Conservation (phyloP, 2,329 filamentous ascomycete species). For the Clonostachys chloroleuca region DNA sequence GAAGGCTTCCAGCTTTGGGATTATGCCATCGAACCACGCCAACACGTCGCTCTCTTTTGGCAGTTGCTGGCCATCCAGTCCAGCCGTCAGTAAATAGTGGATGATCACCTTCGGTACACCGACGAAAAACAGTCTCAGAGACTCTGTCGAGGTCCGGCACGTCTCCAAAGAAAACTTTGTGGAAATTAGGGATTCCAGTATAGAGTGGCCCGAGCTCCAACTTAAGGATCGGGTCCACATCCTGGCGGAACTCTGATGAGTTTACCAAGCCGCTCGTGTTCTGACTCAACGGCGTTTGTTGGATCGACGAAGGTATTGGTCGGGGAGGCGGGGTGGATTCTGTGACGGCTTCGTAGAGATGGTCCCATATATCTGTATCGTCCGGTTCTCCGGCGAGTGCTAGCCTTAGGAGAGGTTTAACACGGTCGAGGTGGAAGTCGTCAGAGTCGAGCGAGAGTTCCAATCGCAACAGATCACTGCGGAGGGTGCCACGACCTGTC, state of each 20-base stretch:
- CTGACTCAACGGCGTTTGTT: slow-evolving; percentile 19
- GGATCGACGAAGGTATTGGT: slow-evolving; percentile 15
- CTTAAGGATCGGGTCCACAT: too few species aligned
- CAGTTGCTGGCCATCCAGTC: slow-evolving; percentile 25
- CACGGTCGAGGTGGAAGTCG: slow-evolving; percentile 9
- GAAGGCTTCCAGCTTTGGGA: slow-evolving; percentile 18
- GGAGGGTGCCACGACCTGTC: too few species aligned
- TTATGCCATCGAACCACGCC: slow-evolving; percentile 21
- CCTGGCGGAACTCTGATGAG: slow-evolving; percentile 22
- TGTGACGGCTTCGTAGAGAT: slow-evolving; percentile 21
- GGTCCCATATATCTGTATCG: slow-evolving; percentile 22
- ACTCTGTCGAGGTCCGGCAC: too few species aligned
- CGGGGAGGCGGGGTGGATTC: slow-evolving; percentile 11
- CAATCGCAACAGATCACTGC: too few species aligned
- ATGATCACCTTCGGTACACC: too few species aligned
- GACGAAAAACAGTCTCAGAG: too few species aligned
- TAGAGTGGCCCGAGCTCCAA: too few species aligned
- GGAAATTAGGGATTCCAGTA: too few species aligned
- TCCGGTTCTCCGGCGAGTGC: slow-evolving; percentile 16
- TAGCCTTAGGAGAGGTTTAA: slow-evolving; percentile 20
- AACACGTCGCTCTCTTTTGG: slow-evolving; percentile 27
- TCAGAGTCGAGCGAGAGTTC: too few species aligned
- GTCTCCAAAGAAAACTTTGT: too few species aligned
- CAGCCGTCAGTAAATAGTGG: too few species aligned
- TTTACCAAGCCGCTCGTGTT: slow-evolving; percentile 25